Conservation (phyloP, 352 stramenopile species). For the Globisporangium mamillatum region DNA sequence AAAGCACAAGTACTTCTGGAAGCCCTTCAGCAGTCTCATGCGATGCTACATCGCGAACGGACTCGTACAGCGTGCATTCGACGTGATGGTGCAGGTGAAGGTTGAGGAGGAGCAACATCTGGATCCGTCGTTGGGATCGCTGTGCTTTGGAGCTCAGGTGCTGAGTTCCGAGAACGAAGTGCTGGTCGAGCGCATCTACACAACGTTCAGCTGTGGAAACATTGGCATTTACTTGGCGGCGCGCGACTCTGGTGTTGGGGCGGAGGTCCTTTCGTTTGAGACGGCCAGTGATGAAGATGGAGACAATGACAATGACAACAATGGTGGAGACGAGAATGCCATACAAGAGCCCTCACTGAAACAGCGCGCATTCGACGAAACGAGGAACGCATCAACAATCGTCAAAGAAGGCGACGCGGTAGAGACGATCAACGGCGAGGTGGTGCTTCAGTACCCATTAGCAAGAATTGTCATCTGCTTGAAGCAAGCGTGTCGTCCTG, state of each 20-base stretch:
- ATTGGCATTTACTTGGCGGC: slow-evolving; percentile 36
- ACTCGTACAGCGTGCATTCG: slow-evolving; percentile 44
- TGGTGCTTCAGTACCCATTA: slow-evolving; percentile 34
- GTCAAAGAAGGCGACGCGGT: slow-evolving; percentile 30
- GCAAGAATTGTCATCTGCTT: slow-evolving; percentile 28
- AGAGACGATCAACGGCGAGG: slow-evolving; percentile 47
- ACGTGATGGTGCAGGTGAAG: slow-evolving; percentile 40
- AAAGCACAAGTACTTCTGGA: slow-evolving; percentile 31
- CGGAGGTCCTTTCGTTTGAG: slow-evolving; percentile 28
- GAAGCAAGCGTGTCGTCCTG: slow-evolving; percentile 39
- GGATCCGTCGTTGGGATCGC: slow-evolving; percentile 26
- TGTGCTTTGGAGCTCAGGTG: slow-evolving; percentile 36
- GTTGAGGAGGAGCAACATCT: slow-evolving; percentile 41
- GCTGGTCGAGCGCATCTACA: slow-evolving; percentile 42
- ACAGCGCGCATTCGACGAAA: background rate
- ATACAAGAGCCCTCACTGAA: background rate
- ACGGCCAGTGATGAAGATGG: background rate
- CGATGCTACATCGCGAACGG: slow-evolving; percentile 39
- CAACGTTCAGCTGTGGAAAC: slow-evolving; percentile 45
- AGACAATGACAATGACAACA: slow-evolving; percentile 13
- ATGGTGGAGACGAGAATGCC: background rate
- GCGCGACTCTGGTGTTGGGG: slow-evolving; percentile 18
- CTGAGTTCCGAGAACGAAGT: slow-evolving; percentile 27
- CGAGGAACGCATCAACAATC: background rate
- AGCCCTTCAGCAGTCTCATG: slow-evolving; percentile 38